Evolutionary conservation across 108 stramenopile species (phyloP), one percentile per base, ranked within the genome.

Genomic region (Cyclotella cryptica): DNA sequence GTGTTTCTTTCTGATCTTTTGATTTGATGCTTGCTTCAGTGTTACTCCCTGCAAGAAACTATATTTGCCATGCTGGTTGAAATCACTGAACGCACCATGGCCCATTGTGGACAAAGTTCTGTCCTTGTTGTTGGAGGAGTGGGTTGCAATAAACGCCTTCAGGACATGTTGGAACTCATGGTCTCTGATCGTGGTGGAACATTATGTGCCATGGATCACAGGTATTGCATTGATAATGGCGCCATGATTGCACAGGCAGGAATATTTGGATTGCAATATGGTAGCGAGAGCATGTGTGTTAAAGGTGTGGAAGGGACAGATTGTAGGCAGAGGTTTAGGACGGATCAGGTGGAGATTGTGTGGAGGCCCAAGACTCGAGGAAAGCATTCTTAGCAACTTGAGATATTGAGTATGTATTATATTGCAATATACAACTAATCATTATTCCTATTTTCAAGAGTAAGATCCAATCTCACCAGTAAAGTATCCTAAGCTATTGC

Each of bases 241-340:
- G 98, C 98, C 43, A 99, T 99, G 99, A 99, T 99, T 78, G 98
- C 98, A 26, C 98, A 99, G 82, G 99, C 99, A 10, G 99, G 99
- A 12, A 96, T 98, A 42, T 96, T 99, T 59, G 93, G 96, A 10
- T 86, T 96, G 66, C 98, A 98, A 87, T 90, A 87, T 83, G 98
- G 98, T 17, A 79, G 79, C 26, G 69, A 80, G 60, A 68, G 67
- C 39, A 69, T 78, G 61, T 84, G 71, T 28, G 96, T 95, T 0
- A 58, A 87, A 18, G 67, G 67, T 30, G 49, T 99, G 66, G 79
- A 93, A 60, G 98, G 98, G 13, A 92, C 94, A 35, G 81, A 84
- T 52, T 98, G 97, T 62, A 97, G 91, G 19, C 98, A 99, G 74
- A 78, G 98, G 60, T 99, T 87, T 86, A 84, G 98, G 40, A 98